Conservation (phyloP, 2,329 filamentous ascomycete genomes). For the Penicillium fuscoglaucum region DNA sequence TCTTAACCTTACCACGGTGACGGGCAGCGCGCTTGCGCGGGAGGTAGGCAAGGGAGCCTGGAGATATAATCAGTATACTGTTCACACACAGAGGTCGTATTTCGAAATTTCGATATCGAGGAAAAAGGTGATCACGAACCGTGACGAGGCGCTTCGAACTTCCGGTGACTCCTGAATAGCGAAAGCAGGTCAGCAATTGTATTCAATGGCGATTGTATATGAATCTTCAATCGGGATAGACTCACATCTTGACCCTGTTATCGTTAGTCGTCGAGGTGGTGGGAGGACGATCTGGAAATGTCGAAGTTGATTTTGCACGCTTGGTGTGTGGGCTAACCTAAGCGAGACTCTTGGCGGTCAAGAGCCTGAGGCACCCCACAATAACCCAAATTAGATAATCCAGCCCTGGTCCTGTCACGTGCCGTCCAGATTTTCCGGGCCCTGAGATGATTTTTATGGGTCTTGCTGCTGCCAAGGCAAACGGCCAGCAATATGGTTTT, state of each 20-base stretch:
- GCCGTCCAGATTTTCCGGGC: not conserved
- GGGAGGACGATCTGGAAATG: slow-evolving; percentile 43
- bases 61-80: slow-evolving; percentile 34
- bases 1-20: slow-evolving; percentile 98
- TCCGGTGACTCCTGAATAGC: slow-evolving; percentile 57
- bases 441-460: slow-evolving; percentile 3
- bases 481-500: slow-evolving; percentile 6
- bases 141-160: slow-evolving; percentile 89
- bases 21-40: slow-evolving; percentile 89
- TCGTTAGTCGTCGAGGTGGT: slow-evolving; percentile 50
- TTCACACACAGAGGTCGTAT: slow-evolving; percentile 26
- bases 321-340: slow-evolving; percentile 48
- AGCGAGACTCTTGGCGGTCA: slow-evolving; percentile 31
- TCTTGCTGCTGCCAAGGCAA: slow-evolving; percentile 10
- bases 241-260: slow-evolving; percentile 52
- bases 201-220: slow-evolving; percentile 10
- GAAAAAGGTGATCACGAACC: slow-evolving; percentile 79
- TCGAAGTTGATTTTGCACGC: slow-evolving; percentile 41
- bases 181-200: slow-evolving; percentile 31
- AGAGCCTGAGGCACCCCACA: slow-evolving; percentile 11
- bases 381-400: slow-evolving; percentile 8
- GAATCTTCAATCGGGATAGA: slow-evolving; percentile 17
- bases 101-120: slow-evolving; percentile 36
- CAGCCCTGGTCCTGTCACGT: slow-evolving; percentile 12
- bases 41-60: slow-evolving; percentile 76